These are phyloP conservation scores for Aureobasidium sp. DNA, from an alignment of 2,329 filamentous ascomycete species.

Conservation along the genomic window DNA sequence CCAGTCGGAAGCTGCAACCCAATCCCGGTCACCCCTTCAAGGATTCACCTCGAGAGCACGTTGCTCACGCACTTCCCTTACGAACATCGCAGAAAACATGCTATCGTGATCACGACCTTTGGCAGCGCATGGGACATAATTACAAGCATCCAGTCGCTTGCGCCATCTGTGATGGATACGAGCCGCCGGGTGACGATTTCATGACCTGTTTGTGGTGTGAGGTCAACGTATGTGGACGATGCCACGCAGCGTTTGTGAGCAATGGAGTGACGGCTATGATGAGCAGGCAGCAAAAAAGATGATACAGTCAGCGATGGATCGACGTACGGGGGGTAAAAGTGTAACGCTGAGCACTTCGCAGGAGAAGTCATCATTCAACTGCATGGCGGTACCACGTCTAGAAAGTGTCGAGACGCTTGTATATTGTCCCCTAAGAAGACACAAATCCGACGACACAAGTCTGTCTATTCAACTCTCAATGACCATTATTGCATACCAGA, in stretches of 20 bases:
- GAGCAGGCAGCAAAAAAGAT: neutral
- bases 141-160: conserved; percentile 9
- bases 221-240: conserved; percentile 7
- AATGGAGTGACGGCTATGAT: conserved; percentile 6
- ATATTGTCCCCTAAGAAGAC: neutral
- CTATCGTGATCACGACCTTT: conserved; percentile 8
- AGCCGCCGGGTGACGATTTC: conserved; percentile 13
- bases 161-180: conserved; percentile 11
- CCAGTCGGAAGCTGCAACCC: neutral
- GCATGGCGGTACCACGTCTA: neutral
- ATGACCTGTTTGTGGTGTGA: conserved; percentile 13
- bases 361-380: neutral
- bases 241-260: neutral
- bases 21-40: neutral
- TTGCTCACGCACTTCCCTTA: conserved; percentile 10
- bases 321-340: neutral
- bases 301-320: neutral
- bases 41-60: conserved; percentile 3
- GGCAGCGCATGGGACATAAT: conserved; percentile 11
- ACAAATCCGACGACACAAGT: neutral
- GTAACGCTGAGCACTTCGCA: neutral
- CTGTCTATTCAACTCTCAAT: neutral
- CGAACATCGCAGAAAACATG: conserved; percentile 1
- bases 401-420: neutral
- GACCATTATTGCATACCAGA: neutral